Evolutionary conservation across 345 rosid genomes (phyloP), one percentile per base, ranked within the genome.

Genomic region (Citrus australasica): DNA sequence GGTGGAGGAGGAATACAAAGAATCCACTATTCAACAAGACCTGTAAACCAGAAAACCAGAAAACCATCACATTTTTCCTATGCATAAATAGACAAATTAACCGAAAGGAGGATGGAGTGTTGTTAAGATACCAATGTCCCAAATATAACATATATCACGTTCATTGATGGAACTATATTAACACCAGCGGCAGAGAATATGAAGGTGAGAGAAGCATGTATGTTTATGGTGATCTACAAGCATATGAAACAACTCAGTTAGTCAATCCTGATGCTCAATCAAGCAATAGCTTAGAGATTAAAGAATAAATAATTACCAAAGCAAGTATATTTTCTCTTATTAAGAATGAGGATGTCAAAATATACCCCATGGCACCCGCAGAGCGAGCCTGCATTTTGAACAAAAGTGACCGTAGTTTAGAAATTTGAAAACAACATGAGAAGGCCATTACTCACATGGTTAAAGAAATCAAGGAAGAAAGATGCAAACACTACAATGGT

Each of bases 281-380:
- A 48, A 69, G 77, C 55, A 69, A 38, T 70, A 51, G 16, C 33
- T 13, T 21, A 64, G 32, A 67, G 65, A 33, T 61, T 35, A 63
- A 65, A 51, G 61, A 37, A 62, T 32, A 64, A 55, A 74, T 9
- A 62, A 74, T 84, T 88, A 95, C 98, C 92, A 95, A 84, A 74
- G 90, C 96, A 37, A 93, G 91, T 81, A 95, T 93, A 80, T 93
- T 95, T 82, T 95, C 99, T 86, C 92, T 88, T 86, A 93, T 93
- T 75, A 95, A 85, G 88, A 95, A 95, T 17, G 98, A 95, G 69
- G 97, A 84, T 80, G 92, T 88, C 37, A 92, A 79, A 80, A 95
- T 92, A 85, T 95, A 93, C 75, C 97, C 97, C 85, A 92, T 81
- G 14, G 91, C 90, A 69, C 99, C 97, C 19, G 82, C 71, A 71